phyloP scores from a whole-genome alignment of 2,329 filamentous ascomycete species.

The Epichloe hybrida region DNA sequence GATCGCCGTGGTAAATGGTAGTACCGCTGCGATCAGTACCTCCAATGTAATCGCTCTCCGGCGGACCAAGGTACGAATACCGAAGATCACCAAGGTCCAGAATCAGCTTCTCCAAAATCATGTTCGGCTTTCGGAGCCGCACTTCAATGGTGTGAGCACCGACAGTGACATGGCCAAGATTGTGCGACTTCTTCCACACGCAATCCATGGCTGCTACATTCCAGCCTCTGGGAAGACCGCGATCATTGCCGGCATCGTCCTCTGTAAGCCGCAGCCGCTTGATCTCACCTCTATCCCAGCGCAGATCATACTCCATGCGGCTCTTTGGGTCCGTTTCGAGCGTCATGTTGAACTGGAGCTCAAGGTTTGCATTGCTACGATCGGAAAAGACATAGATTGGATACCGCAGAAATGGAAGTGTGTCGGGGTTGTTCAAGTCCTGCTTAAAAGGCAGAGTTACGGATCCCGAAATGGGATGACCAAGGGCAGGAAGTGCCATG shows the following conservation, averaged over 20 bases:
- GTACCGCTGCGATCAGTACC: neutral
- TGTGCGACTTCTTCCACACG: slow-evolving; percentile 32
- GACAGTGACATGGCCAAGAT: slow-evolving; percentile 10
- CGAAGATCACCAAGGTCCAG: slow-evolving; percentile 19
- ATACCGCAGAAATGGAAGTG: slow-evolving; percentile 14
- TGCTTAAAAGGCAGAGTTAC: slow-evolving; percentile 10
- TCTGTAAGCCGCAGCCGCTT: slow-evolving; percentile 19
- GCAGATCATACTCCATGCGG: slow-evolving; percentile 35
- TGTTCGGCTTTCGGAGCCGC: slow-evolving; percentile 18
- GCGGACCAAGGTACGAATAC: slow-evolving; percentile 23
- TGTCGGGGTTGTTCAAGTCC: slow-evolving; percentile 8
- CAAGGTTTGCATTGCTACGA: slow-evolving; percentile 12
- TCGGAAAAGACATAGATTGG: slow-evolving; percentile 18
- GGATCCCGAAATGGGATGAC: slow-evolving; percentile 12
- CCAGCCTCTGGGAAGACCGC: slow-evolving; percentile 35
- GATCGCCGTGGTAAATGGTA: slow-evolving; percentile 1
- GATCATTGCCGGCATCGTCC: slow-evolving; percentile 11
- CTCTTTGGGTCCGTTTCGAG: slow-evolving; percentile 37
- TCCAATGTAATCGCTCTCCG: slow-evolving; percentile 14
- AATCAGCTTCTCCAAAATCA: slow-evolving; percentile 24
- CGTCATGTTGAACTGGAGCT: slow-evolving; percentile 24
- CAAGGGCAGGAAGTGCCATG: slow-evolving; percentile 17
- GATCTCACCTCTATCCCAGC: slow-evolving; percentile 27
- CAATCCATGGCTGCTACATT: slow-evolving; percentile 32
- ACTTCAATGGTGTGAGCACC: slow-evolving; percentile 19